These are phyloP conservation scores for Teunomyces cretensis DNA, from an alignment of 805 yeast species.

Conservation along the genomic window DNA sequence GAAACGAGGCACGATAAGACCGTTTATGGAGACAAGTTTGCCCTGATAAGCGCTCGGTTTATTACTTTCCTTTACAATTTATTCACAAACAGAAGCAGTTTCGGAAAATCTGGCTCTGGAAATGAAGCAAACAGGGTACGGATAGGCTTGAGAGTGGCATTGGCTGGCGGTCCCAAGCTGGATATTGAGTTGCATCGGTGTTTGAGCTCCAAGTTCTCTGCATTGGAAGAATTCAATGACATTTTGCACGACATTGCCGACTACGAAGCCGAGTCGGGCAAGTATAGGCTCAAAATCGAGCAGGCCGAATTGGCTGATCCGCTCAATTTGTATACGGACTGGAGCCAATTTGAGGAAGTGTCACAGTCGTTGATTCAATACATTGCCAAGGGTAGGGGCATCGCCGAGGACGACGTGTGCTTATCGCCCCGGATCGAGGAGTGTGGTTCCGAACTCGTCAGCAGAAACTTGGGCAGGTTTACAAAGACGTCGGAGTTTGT, in stretches of 20 bases:
- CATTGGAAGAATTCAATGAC: too few species aligned
- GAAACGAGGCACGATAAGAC: slow-evolving; percentile 32
- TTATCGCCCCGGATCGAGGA: slow-evolving; percentile 45
- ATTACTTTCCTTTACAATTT: slow-evolving; percentile 45
- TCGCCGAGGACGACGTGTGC: slow-evolving; percentile 43
- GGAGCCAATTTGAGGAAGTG: slow-evolving; percentile 51
- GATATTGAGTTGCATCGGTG: too few species aligned
- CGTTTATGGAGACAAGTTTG: slow-evolving; percentile 48
- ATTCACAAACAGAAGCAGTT: slow-evolving; percentile 35
- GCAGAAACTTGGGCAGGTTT: slow-evolving; percentile 45
- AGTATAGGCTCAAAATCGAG: slow-evolving; percentile 61
- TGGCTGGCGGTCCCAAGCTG: slow-evolving; percentile 53
- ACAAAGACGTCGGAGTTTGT: slow-evolving; percentile 54
- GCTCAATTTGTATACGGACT: slow-evolving; percentile 46
- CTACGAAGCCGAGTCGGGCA: too few species aligned
- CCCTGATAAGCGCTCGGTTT: slow-evolving; percentile 40
- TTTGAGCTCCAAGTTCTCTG: too few species aligned
- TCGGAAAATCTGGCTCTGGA: slow-evolving; percentile 22
- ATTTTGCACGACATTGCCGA: too few species aligned
- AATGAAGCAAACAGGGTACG: slow-evolving; percentile 28
- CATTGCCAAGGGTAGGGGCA: slow-evolving; percentile 37
- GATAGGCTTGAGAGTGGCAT: slow-evolving; percentile 46
- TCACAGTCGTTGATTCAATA: slow-evolving; percentile 48
- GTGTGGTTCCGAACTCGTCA: slow-evolving; percentile 34
- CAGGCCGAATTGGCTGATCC: slow-evolving; percentile 46